Evolutionary conservation across 2,329 filamentous ascomycete genomes (phyloP), one percentile per base, ranked within the genome.

Genomic region (Penicillium janthinellum): DNA sequence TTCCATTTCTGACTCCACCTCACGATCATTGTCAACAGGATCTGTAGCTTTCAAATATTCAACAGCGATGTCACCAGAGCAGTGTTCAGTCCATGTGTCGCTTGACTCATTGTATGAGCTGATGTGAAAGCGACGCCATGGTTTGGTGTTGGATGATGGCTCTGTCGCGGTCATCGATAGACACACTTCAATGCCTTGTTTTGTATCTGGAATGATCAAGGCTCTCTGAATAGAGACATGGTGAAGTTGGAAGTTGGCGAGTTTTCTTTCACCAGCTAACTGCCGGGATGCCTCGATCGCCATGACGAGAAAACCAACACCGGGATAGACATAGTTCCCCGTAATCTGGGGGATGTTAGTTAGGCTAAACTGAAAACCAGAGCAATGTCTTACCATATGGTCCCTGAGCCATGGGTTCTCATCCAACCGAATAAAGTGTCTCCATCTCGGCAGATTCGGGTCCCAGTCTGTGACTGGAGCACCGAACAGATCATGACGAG

Each of bases 31-130:
- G n/a, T 60, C 59, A 12, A 64, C 10, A 1, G 44, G 51, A 25
- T 63, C 57, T 7, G 8, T 2, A 2, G 45, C 0, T 6, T 35
- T 12, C 12, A 41, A 11, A 4, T 60, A 58, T 35, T 75, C 70
- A 6, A 70, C 58, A 5, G 63, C 57, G 20, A 77, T 68, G 35
- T 70, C 64, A 0, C 74, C 75, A 39, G 63, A 65, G 58, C 74
- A 75, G 58, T 77, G 72, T 47, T 77, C 71, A 28, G 67, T 70
- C 75, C 74, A 77, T 12, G 69, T 61, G 20, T 71, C 64, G 10
- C 64, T 67, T 10, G 61, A 63, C 4, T 62, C 55, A 52, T 71
- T 70, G 57, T 72, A 74, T 1, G 73, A 75, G 54, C 62, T 67
- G 20, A 75, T 67, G 4, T 66, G 60, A 54, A 75, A 76, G n/a